Evolutionary conservation across 2,329 filamentous ascomycete species (phyloP).

Genomic region (Cordyceps cateniannulata): DNA sequence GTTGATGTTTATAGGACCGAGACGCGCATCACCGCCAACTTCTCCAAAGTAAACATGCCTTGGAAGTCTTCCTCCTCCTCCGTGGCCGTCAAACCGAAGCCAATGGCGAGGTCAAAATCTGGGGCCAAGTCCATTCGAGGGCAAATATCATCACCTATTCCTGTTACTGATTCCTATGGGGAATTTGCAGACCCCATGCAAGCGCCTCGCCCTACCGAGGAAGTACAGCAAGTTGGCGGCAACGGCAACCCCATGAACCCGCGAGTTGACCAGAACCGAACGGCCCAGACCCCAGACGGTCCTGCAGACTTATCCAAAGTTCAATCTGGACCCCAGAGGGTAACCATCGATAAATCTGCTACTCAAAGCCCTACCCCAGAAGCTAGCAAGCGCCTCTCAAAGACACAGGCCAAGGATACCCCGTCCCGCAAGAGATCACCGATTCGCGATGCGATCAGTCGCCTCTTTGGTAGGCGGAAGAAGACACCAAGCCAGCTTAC

Average conservation of each 20-base stretch:
- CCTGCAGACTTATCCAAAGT: background rate
- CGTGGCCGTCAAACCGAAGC: background rate
- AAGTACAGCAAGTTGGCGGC: background rate
- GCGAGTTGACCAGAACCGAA: background rate
- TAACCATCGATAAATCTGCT: background rate
- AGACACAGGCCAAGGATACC: constrained; percentile 10
- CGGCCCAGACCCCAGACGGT: background rate
- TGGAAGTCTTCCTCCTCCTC: constrained; percentile 5
- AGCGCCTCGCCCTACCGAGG: background rate
- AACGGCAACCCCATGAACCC: background rate
- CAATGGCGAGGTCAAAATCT: background rate
- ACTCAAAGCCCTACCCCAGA: background rate
- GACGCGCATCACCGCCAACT: background rate
- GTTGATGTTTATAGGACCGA: background rate
- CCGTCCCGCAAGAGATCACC: constrained; percentile 53
- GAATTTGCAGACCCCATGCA: constrained; percentile 41
- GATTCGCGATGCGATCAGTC: constrained; percentile 48
- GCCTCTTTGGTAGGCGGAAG: constrained; percentile 53
- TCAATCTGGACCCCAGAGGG: background rate
- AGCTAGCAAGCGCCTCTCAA: constrained; percentile 38
- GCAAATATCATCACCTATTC: constrained; percentile 56
- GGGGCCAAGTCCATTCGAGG: constrained; percentile 45
- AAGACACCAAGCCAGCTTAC: constrained; percentile 31
- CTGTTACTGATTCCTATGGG: constrained; percentile 41
- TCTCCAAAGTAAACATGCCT: background rate